Evolutionary conservation across 331 rosid genomes (phyloP).

Genomic region (Rosa hybrid): DNA sequence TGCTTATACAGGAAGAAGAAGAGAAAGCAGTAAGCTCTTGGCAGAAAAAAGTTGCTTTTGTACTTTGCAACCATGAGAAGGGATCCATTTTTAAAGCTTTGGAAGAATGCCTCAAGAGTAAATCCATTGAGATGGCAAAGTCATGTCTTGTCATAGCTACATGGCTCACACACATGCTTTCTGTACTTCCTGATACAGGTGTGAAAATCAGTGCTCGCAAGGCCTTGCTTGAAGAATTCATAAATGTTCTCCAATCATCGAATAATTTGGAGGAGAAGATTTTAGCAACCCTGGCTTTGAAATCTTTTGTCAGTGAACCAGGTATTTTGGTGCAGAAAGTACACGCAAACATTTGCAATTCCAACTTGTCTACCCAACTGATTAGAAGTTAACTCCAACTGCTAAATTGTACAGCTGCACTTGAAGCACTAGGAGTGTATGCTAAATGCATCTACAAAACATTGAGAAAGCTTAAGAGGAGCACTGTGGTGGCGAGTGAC

Average conservation of each 20-base stretch:
- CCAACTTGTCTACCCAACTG: not conserved
- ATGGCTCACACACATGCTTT: conserved; percentile 89
- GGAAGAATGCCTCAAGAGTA: conserved; percentile 79
- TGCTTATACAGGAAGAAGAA: conserved; percentile 63
- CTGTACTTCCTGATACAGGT: conserved; percentile 83
- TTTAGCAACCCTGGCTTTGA: conserved; percentile 74
- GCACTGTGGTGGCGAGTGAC: conserved; percentile 57
- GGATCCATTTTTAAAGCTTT: conserved; percentile 84
- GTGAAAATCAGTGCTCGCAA: conserved; percentile 60
- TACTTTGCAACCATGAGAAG: conserved; percentile 81
- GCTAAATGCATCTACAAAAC: conserved; percentile 74
- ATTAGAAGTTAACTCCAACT: conserved; percentile 24
- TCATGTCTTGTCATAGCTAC: conserved; percentile 81
- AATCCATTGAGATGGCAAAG: conserved; percentile 63
- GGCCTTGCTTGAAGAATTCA: conserved; percentile 69
- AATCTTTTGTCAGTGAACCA: conserved; percentile 60
- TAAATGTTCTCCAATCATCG: conserved; percentile 73
- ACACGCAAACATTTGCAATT: not conserved
- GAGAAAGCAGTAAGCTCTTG: conserved; percentile 66
- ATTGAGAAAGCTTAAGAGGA: conserved; percentile 72
- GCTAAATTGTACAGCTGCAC: conserved; percentile 56
- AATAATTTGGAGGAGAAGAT: conserved; percentile 77
- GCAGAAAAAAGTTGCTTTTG: conserved; percentile 79
- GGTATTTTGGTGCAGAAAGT: conserved; percentile 35
- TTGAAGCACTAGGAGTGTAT: conserved; percentile 62